Percentiles rank a stretch among this genome's conserved stretches.
phyloP scores from a whole-genome alignment of 106 monocot genomes.

The Narthecium ossifragum region DNA sequence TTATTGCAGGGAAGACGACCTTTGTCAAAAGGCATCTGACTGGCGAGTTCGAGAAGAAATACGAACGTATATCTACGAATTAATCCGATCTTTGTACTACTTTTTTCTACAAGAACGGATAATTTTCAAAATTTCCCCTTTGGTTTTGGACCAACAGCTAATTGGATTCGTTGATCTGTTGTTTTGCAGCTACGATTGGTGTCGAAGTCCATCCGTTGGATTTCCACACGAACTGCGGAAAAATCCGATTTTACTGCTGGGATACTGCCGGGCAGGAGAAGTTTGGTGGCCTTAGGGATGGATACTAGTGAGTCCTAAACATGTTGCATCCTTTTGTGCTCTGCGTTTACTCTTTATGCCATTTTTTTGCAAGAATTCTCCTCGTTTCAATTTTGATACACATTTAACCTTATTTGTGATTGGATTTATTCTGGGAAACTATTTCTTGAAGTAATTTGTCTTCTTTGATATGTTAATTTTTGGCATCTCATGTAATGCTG shows the following conservation, averaged over 20 bases:
- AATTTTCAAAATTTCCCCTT: not conserved
- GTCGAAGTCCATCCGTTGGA: conserved; percentile 6
- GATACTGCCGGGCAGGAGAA: conserved; percentile 14
- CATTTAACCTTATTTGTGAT: too few species aligned
- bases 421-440: too few species aligned
- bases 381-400: too few species aligned
- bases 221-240: conserved; percentile 8
- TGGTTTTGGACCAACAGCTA: not conserved
- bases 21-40: conserved; percentile 40
- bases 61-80: conserved; percentile 18
- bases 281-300: conserved; percentile 12
- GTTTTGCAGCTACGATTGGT: conserved; percentile 4
- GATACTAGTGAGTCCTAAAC: conserved; percentile 7
- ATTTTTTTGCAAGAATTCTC: too few species aligned
- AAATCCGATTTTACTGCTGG: conserved; percentile 11
- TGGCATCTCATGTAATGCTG: too few species aligned
- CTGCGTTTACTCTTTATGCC: too few species aligned
- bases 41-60: conserved; percentile 38
- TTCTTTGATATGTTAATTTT: too few species aligned
- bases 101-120: not conserved
- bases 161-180: not conserved
- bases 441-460: too few species aligned
- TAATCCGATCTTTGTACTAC: not conserved
- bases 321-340: not conserved
- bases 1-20: conserved; percentile 27